Percentiles rank a stretch among this genome's conserved stretches.
These are phyloP conservation scores for Geotrichum fermentans DNA, from an alignment of 1,139 yeast species.

Conservation along the genomic window DNA sequence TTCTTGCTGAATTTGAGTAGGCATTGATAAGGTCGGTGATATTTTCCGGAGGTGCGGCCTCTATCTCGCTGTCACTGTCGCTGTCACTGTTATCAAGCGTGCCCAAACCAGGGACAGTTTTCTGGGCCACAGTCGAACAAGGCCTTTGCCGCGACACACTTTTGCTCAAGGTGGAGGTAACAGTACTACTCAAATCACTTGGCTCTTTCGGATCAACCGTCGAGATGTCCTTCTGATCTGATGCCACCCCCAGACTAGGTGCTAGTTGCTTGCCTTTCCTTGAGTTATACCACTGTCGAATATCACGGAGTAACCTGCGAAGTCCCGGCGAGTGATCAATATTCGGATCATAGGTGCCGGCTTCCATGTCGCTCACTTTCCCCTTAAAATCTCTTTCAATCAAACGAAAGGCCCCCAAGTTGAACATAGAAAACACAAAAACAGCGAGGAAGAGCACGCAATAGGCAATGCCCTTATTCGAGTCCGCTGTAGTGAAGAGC, in stretches of 20 bases:
- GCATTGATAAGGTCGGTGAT: conserved; percentile 16
- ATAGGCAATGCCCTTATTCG: conserved; percentile 79
- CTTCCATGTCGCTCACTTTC: conserved; percentile 12
- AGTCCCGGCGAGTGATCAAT: conserved; percentile 2
- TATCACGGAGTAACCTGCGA: background rate
- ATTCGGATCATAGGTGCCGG: conserved; percentile 14
- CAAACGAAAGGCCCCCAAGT: conserved; percentile 66
- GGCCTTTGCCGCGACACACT: background rate
- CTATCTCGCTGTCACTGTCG: background rate
- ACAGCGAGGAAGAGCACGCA: conserved; percentile 73
- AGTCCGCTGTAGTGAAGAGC: conserved; percentile 53
- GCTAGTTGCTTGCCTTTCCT: background rate
- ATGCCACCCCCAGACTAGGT: background rate
- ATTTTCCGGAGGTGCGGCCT: conserved; percentile 4
- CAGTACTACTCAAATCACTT: background rate
- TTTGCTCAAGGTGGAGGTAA: background rate
- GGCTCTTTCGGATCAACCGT: background rate
- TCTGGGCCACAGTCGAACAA: background rate
- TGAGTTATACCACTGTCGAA: background rate
- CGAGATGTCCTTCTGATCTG: background rate
- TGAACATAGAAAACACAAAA: conserved; percentile 67
- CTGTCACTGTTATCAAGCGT: conserved; percentile 2
- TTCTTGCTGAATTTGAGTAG: background rate
- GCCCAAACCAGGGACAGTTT: conserved; percentile 16
- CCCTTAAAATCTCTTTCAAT: conserved; percentile 61